Evolutionary conservation across 345 rosid genomes (phyloP).

Genomic region (Brassica carinata): DNA sequence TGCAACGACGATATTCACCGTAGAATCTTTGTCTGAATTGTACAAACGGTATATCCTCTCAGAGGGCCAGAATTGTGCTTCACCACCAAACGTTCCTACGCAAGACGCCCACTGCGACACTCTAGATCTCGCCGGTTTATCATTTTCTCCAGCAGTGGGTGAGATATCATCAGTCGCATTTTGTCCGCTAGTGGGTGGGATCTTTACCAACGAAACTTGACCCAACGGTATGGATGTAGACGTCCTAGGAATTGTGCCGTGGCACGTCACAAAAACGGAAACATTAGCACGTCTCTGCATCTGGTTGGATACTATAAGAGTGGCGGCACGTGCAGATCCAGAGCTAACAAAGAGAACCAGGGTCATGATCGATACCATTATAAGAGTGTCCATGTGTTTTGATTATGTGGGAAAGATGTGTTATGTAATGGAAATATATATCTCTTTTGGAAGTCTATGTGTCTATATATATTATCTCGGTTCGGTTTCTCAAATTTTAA

Average conservation of each 20-base stretch:
- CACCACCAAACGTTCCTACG: not conserved
- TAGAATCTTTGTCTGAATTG: not conserved
- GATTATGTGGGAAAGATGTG: not conserved
- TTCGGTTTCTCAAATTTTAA: not conserved
- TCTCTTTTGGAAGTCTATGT: not conserved
- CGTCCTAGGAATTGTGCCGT: not conserved
- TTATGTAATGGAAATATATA: not conserved
- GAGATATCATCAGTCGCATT: not conserved
- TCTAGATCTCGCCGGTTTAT: not conserved
- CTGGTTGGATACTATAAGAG: not conserved
- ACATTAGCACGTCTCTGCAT: not conserved
- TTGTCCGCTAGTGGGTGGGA: not conserved
- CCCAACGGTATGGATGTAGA: not conserved
- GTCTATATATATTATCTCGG: not conserved
- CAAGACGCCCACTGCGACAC: not conserved
- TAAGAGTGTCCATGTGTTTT: not conserved
- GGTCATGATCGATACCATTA: not conserved
- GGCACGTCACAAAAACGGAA: not conserved
- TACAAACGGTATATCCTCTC: not conserved
- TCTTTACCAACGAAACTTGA: not conserved
- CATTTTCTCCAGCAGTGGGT: not conserved
- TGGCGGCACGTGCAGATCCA: not conserved
- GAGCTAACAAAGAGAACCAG: not conserved
- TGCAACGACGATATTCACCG: not conserved
- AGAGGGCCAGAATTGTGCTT: not conserved